Conservation (phyloP, 306 rosid genomes). For the Canavalia gladiata region DNA sequence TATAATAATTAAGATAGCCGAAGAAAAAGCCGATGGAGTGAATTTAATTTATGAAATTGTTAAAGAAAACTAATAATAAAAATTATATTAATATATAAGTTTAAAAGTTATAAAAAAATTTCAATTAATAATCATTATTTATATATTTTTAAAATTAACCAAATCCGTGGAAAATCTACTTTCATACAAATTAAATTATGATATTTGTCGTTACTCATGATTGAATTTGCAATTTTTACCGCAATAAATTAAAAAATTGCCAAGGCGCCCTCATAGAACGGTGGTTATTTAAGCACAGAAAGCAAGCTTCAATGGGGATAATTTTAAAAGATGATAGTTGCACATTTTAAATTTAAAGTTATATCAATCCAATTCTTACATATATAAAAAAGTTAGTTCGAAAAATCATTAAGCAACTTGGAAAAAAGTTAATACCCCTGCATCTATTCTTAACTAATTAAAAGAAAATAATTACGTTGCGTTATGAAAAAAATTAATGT, state of each 20-base stretch:
- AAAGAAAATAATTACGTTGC: no score
- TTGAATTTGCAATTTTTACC: neutral
- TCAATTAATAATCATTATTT: neutral
- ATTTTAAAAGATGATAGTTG: constrained; percentile 1
- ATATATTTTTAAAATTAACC: neutral
- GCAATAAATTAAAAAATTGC: neutral
- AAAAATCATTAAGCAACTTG: neutral
- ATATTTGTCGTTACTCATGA: neutral
- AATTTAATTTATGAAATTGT: neutral
- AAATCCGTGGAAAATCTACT: neutral
- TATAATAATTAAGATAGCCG: neutral
- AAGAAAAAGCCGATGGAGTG: neutral
- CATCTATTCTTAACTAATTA: no score
- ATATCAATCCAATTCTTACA: neutral
- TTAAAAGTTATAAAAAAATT: neutral
- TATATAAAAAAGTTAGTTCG: neutral
- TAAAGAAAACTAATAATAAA: neutral
- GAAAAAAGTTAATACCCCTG: no score
- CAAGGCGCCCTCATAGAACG: neutral
- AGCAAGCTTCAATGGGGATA: constrained; percentile 2
- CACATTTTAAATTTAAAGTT: neutral
- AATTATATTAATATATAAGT: neutral
- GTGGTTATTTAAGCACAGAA: constrained; percentile 16
- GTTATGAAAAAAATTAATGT: no score
- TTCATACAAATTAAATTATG: neutral